Percentiles rank a stretch among this genome's conserved stretches.
Evolutionary conservation across 1,139 yeast species (phyloP).

Genomic region (Meyerozyma athensensis): DNA sequence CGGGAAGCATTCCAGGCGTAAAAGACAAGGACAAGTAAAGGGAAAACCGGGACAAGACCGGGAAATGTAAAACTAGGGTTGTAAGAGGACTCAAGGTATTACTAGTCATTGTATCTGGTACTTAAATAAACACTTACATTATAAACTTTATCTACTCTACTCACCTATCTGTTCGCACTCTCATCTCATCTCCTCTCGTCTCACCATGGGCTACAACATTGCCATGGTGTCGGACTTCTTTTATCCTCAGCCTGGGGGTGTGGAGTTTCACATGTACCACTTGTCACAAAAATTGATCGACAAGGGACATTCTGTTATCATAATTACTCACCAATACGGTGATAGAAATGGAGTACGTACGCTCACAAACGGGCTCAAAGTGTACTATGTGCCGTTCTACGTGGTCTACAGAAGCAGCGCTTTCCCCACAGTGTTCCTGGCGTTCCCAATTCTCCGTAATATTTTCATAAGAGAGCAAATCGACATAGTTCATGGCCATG

Average conservation of each 20-base stretch:
- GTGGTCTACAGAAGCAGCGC: conserved; percentile 79
- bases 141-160: not conserved
- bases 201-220: conserved; percentile 25
- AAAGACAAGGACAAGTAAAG: too few species aligned
- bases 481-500: conserved; percentile 94
- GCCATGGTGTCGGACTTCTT: conserved; percentile 96
- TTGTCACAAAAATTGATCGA: conserved; percentile 68
- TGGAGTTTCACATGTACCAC: conserved; percentile 92
- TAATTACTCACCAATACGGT: conserved; percentile 86
- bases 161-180: not conserved
- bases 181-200: not conserved
- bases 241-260: conserved; percentile 98
- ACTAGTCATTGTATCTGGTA: too few species aligned
- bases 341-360: conserved; percentile 76
- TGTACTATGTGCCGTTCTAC: conserved; percentile 82
- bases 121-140: too few species aligned
- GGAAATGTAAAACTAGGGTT: too few species aligned
- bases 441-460: conserved; percentile 80
- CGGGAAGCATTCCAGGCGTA: conserved; percentile 30
- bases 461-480: conserved; percentile 82
- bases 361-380: conserved; percentile 85
- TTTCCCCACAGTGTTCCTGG: conserved; percentile 83
- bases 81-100: too few species aligned
- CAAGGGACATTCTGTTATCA: conserved; percentile 86
- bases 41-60: too few species aligned